Base-by-base conservation (phyloP, 805 yeast species). In the Groenewaldozyma salmanticensis region DNA sequence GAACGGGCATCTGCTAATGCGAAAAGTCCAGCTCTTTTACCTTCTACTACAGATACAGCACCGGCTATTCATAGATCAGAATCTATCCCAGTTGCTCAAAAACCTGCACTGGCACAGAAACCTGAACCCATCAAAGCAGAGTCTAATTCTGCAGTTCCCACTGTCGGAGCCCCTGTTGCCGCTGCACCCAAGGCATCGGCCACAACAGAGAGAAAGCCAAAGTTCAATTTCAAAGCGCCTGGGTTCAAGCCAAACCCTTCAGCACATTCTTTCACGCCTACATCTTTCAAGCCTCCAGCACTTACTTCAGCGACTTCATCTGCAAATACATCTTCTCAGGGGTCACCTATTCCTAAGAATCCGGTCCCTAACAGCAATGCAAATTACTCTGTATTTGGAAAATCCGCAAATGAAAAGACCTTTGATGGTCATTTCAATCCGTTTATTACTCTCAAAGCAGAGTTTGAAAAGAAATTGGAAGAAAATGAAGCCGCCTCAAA, bases 241-340 rank as follows among this genome's bases (percentile, higher is more conserved):
- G 74, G 77, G 17, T 79, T 79, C 62, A 80, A 76, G 60, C 74
- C 80, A 57, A 80, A 79, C 57, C 81, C 84, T 11, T 72, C 75
- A 47, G 83, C 82, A 13, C 77, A 76, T 7, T 70, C 77, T 2
- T 80, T 79, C 51, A 52, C 53, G 31, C 58, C 58, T 7, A 22
- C 44, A 15, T 42, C 44, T 21, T 32, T 42, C 21, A 27, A 39
- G 27, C 27, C 43, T 11, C 37, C 39, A 13, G 42, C 46, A 22
- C 40, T 42, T 33, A 35, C 44, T 31, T 13, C 47, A 42, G 21
- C 44, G 5, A 41, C 47, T 41, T 5, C 55, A 45, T 47, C 55
- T 5, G 37, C 15, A 18, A 27, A 18, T 22, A 11, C 9, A 13
- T 13, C 38, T 24, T 54, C 55, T 44, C 47, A 42, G 7, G 55